phyloP scores from a whole-genome alignment of 75 land plant species.

The Selaginella moellendorffii region DNA sequence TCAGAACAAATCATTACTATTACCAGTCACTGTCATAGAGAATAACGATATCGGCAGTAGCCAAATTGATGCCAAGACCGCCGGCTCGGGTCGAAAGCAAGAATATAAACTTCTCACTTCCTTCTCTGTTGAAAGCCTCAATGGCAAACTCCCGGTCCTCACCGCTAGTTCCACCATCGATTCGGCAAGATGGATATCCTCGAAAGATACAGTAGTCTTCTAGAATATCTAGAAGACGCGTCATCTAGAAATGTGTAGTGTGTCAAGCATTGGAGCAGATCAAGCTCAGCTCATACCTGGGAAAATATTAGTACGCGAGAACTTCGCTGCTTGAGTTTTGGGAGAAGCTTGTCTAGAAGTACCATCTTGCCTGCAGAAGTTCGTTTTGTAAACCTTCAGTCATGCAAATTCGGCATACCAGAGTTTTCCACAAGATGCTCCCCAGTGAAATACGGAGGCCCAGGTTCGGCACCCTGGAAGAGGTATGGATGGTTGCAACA shows the following conservation, averaged over 20 bases:
- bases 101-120: conserved; percentile 9
- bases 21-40: conserved; percentile 11
- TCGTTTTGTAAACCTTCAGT: no score
- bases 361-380: conserved; percentile 4
- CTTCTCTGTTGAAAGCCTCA: conserved; percentile 9
- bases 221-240: not conserved
- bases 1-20: not conserved
- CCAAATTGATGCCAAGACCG: not conserved
- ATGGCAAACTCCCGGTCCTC: conserved; percentile 3
- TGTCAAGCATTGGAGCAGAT: no score
- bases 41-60: conserved; percentile 4
- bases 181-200: conserved; percentile 8
- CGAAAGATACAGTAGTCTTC: conserved; percentile 8
- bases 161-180: conserved; percentile 6
- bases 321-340: conserved; percentile 1
- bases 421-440: not conserved
- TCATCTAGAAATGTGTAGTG: conserved; percentile 6
- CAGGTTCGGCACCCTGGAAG: conserved; percentile 9
- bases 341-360: conserved; percentile 7
- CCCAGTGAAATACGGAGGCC: conserved; percentile 1
- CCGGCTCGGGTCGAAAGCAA: conserved; percentile 8
- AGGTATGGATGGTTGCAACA: conserved; percentile 9
- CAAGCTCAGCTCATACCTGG: not conserved
- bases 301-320: conserved; percentile 10
- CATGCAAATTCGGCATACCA: no score